These are phyloP conservation scores for Colletotrichum sp. DNA, from an alignment of 2,329 filamentous ascomycete species.

Conservation along the genomic window DNA sequence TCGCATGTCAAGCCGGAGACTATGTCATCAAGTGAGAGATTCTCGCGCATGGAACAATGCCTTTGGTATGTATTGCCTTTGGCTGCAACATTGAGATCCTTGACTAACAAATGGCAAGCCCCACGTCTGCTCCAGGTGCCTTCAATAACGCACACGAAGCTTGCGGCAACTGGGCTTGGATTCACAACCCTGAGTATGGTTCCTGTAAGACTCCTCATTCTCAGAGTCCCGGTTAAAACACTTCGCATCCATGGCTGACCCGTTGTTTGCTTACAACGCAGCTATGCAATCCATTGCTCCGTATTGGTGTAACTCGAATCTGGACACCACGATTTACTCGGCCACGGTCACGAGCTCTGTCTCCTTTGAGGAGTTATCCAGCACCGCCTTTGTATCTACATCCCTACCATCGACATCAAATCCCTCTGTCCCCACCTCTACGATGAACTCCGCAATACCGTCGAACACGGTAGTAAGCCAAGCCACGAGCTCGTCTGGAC, in stretches of 20 bases:
- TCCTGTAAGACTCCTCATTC: not conserved
- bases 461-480: not conserved
- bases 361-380: not conserved
- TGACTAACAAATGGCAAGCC: not conserved
- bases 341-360: not conserved
- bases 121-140: not conserved
- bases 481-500: not conserved
- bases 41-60: not conserved
- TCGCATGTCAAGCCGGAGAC: not conserved
- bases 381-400: not conserved
- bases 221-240: not conserved
- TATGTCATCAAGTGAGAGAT: not conserved
- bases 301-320: not conserved
- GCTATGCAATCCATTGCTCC: not conserved
- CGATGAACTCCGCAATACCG: not conserved
- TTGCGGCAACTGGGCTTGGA: not conserved
- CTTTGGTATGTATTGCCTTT: not conserved
- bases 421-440: not conserved
- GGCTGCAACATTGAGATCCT: not conserved
- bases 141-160: not conserved
- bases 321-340: not conserved
- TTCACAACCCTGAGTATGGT: not conserved
- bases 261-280: not conserved
- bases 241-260: not conserved
- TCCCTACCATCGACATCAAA: not conserved